Percentiles rank a stretch among this genome's conserved stretches.
phyloP scores from a whole-genome alignment of 495 filamentous ascomycete genomes.

The Aspergillus saccharolyticus region DNA sequence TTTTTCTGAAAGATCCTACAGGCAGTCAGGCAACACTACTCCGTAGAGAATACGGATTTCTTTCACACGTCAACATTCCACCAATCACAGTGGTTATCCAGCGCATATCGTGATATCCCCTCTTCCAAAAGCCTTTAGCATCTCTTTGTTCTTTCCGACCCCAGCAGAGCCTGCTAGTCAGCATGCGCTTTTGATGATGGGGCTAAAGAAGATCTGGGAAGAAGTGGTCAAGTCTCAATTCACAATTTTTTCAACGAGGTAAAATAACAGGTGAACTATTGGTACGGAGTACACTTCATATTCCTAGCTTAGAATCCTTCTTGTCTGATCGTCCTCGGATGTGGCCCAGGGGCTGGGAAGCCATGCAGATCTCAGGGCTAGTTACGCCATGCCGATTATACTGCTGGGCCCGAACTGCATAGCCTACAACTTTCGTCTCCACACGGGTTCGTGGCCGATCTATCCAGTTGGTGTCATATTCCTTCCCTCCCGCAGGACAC shows the following conservation, averaged over 20 bases:
- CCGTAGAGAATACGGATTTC: too few species aligned
- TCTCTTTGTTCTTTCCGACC: not conserved
- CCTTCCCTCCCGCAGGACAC: not conserved
- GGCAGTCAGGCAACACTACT: not conserved
- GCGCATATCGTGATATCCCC: not conserved
- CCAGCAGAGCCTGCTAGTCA: not conserved
- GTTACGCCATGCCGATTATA: not conserved
- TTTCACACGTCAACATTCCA: not conserved
- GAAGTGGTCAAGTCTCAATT: not conserved
- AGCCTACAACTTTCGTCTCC: constrained; percentile 13
- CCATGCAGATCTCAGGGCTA: constrained; percentile 12
- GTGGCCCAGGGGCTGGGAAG: constrained; percentile 6
- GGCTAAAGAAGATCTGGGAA: not conserved
- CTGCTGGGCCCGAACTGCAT: constrained; percentile 3
- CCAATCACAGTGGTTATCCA: too few species aligned
- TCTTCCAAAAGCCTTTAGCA: not conserved
- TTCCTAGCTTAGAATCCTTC: not conserved
- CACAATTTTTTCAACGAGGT: not conserved
- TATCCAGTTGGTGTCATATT: constrained; percentile 12
- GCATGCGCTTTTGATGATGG: not conserved
- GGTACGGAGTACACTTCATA: not conserved
- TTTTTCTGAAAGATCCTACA: not conserved
- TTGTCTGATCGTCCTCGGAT: not conserved
- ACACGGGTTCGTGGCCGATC: constrained; percentile 20
- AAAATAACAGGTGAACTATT: not conserved